Evolutionary conservation across 805 yeast species (phyloP).

Genomic region (Kazachstania africana): DNA sequence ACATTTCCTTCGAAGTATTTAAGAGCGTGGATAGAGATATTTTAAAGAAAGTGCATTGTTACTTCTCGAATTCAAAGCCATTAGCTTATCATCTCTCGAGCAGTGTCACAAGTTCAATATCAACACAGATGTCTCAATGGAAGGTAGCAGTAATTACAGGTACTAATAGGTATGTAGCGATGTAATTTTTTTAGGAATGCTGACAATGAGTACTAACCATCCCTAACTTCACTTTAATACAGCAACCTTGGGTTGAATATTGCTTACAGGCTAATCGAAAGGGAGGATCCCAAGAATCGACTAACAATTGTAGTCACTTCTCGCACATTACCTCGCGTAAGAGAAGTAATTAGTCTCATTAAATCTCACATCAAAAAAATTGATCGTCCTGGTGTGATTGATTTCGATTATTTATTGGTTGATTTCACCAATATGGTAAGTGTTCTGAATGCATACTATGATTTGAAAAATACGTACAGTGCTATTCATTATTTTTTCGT

Average conservation of each 20-base stretch:
- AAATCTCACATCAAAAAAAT: slow-evolving; percentile 32
- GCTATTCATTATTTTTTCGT: slow-evolving; percentile 70
- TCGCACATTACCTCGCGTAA: slow-evolving; percentile 75
- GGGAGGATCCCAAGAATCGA: slow-evolving; percentile 39
- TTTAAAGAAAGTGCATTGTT: too few species aligned
- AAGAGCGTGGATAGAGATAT: too few species aligned
- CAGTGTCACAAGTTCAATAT: too few species aligned
- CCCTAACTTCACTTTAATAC: too few species aligned
- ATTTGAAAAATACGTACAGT: slow-evolving; percentile 48
- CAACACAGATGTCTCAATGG: slow-evolving; percentile 13
- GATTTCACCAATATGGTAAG: slow-evolving; percentile 89
- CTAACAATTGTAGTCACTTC: slow-evolving; percentile 82
- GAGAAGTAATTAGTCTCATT: slow-evolving; percentile 55
- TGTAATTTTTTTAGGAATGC: too few species aligned
- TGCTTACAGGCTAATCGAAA: slow-evolving; percentile 65
- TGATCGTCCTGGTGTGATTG: slow-evolving; percentile 46
- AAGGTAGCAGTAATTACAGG: slow-evolving; percentile 37
- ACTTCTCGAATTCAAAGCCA: too few species aligned
- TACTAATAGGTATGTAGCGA: slow-evolving; percentile 17
- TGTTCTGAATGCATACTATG: slow-evolving; percentile 60
- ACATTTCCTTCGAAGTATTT: too few species aligned
- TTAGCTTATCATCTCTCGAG: too few species aligned
- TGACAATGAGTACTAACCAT: too few species aligned
- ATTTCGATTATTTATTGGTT: slow-evolving; percentile 80
- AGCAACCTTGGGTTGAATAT: slow-evolving; percentile 78